A percentile compares a stretch with the other conserved stretches of the same genome.
phyloP scores from a whole-genome alignment of 2,329 filamentous ascomycete genomes.

The Stagonosporopsis vannaccii region DNA sequence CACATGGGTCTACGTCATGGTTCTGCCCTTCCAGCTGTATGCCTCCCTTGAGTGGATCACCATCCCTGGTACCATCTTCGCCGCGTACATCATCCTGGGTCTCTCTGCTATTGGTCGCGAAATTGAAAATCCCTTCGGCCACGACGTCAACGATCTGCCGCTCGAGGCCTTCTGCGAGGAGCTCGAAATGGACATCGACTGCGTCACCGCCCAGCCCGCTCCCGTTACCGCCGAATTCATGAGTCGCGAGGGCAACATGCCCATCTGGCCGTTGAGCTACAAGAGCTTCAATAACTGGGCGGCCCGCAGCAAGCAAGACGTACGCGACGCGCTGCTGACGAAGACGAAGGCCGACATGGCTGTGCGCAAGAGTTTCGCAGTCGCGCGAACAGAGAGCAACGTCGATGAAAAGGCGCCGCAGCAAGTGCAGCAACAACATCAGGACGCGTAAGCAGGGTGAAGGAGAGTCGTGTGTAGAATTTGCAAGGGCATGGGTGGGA shows the following conservation, averaged over 20 bases:
- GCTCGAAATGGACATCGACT: constrained; percentile 75
- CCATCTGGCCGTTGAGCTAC: constrained; percentile 64
- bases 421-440: constrained; percentile 28
- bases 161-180: constrained; percentile 77
- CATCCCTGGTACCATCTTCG: constrained; percentile 76
- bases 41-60: constrained; percentile 71
- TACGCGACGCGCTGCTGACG: constrained; percentile 53
- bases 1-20: constrained; percentile 82
- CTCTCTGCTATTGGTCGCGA: constrained; percentile 79
- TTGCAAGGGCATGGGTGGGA: not conserved
- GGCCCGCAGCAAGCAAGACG: constrained; percentile 48
- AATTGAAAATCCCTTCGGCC: constrained; percentile 85
- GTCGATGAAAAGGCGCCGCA: constrained; percentile 32
- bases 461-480: constrained; percentile 7
- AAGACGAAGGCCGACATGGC: constrained; percentile 51
- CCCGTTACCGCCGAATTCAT: constrained; percentile 63
- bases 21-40: constrained; percentile 82
- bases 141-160: constrained; percentile 77
- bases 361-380: constrained; percentile 41
- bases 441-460: not conserved
- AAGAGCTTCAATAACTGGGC: constrained; percentile 52
- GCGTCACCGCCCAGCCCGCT: constrained; percentile 68
- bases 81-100: constrained; percentile 84
- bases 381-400: constrained; percentile 24
- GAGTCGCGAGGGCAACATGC: constrained; percentile 57